Evolutionary conservation across 768 basidiomycete species (phyloP).

Genomic region (Tricholoma furcatifolium): DNA sequence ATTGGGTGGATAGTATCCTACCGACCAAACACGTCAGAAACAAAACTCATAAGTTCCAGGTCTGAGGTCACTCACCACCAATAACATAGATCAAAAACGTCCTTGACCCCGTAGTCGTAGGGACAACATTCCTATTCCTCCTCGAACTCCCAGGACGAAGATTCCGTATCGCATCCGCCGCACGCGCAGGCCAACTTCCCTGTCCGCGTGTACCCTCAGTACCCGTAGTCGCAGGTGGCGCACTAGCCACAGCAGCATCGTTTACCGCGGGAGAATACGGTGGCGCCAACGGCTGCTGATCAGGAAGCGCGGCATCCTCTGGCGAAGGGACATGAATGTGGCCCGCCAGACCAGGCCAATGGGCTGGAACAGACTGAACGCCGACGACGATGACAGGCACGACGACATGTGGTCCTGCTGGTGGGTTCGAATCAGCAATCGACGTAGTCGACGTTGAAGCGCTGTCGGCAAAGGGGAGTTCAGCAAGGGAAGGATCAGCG

Average conservation of each 20-base stretch:
- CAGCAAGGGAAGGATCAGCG: conserved; percentile 16
- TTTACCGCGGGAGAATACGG: background rate
- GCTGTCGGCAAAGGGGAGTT: conserved; percentile 15
- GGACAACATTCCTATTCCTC: conserved; percentile 14
- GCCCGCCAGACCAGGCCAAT: conserved; percentile 28
- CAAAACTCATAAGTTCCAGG: conserved; percentile 6
- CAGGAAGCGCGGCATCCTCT: background rate
- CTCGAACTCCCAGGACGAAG: conserved; percentile 38
- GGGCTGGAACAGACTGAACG: conserved; percentile 66
- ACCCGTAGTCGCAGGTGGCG: background rate
- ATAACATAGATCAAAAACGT: conserved; percentile 93
- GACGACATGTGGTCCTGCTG: conserved; percentile 38
- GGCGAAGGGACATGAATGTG: background rate
- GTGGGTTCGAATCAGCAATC: background rate
- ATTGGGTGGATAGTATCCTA: conserved; percentile 90
- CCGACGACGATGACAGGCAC: conserved; percentile 86
- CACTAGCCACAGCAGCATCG: too few relatives aligned
- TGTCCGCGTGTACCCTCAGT: conserved; percentile 2
- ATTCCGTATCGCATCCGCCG: conserved; percentile 60
- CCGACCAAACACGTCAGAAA: conserved; percentile 1
- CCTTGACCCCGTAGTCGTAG: conserved; percentile 43
- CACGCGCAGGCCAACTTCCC: conserved; percentile 55
- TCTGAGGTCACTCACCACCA: conserved; percentile 49
- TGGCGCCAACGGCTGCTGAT: background rate
- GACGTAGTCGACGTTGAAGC: conserved; percentile 5